Evolutionary conservation across 2,329 filamentous ascomycete genomes (phyloP).

Genomic region (Alternaria longipes): DNA sequence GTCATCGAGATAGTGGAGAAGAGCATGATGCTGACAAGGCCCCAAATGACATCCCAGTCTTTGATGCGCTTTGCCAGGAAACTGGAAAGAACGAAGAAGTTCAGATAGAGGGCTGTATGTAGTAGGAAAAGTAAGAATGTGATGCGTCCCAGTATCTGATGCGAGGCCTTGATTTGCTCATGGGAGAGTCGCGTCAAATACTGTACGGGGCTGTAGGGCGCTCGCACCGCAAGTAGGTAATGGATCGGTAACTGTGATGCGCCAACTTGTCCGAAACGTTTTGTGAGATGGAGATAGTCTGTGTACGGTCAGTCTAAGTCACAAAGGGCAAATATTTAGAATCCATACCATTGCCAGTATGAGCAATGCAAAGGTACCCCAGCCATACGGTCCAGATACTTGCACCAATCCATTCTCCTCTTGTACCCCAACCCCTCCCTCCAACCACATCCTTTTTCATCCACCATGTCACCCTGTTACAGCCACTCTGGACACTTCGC

Average conservation of each 20-base stretch:
- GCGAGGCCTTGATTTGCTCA: conserved; percentile 64
- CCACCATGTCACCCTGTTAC: conserved; percentile 54
- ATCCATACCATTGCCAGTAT: conserved; percentile 63
- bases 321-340: too few relatives aligned
- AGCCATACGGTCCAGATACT: conserved; percentile 63
- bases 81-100: conserved; percentile 63
- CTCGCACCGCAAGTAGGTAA: conserved; percentile 64
- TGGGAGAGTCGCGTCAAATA: conserved; percentile 64
- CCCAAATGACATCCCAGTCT: conserved; percentile 67
- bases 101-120: conserved; percentile 65
- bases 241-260: conserved; percentile 68
- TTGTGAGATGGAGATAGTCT: conserved; percentile 72
- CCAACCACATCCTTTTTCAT: conserved; percentile 55
- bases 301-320: background rate
- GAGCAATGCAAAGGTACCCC: conserved; percentile 58
- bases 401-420: conserved; percentile 61
- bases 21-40: conserved; percentile 58
- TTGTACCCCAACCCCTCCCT: conserved; percentile 61
- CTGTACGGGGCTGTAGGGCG: conserved; percentile 61
- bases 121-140: conserved; percentile 60
- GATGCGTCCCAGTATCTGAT: conserved; percentile 67
- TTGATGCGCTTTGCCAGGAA: conserved; percentile 63
- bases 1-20: conserved; percentile 59
- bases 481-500: conserved; percentile 30
- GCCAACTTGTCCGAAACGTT: conserved; percentile 67